These are phyloP conservation scores for Fraxinus latifolia DNA, from an alignment of 305 asterid genomes.

Conservation along the genomic window DNA sequence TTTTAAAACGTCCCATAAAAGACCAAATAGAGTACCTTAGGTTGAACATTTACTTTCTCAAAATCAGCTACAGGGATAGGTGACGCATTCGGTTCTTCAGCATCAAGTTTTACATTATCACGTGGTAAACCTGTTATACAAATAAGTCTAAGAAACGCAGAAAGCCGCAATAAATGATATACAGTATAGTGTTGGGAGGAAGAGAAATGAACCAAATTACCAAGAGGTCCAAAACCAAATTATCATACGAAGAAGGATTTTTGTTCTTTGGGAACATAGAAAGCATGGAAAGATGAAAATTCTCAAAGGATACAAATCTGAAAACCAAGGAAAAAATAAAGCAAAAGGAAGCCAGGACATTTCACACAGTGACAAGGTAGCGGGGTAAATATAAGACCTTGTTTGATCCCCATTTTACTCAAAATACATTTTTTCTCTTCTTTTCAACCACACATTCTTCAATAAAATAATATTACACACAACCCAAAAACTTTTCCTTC, in stretches of 20 bases:
- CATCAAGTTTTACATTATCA: slow-evolving; percentile 31
- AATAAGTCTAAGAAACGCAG: slow-evolving; percentile 17
- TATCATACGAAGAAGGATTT: background rate
- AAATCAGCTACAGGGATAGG: slow-evolving; percentile 30
- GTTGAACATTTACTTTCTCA: slow-evolving; percentile 32
- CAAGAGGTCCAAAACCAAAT: background rate
- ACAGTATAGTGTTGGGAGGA: background rate
- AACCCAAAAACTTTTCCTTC: no score
- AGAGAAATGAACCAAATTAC: background rate
- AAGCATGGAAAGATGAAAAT: background rate
- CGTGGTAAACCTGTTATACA: slow-evolving; percentile 37
- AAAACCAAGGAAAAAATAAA: background rate
- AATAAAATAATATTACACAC: no score
- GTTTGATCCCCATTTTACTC: no score
- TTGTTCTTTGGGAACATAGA: slow-evolving; percentile 15
- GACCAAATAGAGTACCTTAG: slow-evolving; percentile 46
- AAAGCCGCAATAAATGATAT: background rate
- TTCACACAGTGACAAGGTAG: background rate
- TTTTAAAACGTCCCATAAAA: background rate
- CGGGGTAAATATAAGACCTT: background rate
- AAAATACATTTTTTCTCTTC: no score
- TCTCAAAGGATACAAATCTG: background rate
- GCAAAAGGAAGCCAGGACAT: background rate
- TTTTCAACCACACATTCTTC: no score
- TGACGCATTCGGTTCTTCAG: slow-evolving; percentile 28